These are phyloP conservation scores for Corymbia maculata DNA, from an alignment of 345 rosid genomes.

Conservation along the genomic window DNA sequence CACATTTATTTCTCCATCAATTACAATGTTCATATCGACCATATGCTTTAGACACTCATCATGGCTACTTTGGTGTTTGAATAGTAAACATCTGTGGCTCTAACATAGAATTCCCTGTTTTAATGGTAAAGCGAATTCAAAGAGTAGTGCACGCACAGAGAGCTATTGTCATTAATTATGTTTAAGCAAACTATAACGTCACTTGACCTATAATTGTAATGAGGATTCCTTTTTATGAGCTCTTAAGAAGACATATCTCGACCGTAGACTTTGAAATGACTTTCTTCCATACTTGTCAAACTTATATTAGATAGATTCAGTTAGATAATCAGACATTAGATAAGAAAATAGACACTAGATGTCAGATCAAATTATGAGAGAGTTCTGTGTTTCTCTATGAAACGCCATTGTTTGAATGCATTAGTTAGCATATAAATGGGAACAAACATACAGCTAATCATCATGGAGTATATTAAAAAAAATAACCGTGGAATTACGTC, in stretches of 20 bases:
- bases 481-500: neutral
- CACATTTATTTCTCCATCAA: neutral
- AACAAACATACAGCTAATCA: neutral
- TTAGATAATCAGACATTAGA: neutral
- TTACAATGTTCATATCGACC: neutral
- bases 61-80: neutral
- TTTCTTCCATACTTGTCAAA: neutral
- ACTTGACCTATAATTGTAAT: neutral
- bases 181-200: neutral
- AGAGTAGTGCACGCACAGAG: rapidly evolving
- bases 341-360: neutral
- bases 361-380: neutral
- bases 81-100: neutral
- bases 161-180: neutral
- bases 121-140: neutral
- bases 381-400: neutral
- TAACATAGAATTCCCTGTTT: neutral
- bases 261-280: neutral
- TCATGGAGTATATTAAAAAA: neutral
- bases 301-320: neutral
- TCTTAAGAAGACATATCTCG: neutral
- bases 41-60: neutral
- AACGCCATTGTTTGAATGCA: neutral
- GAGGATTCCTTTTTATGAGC: neutral
- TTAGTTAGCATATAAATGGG: neutral